These are phyloP conservation scores for Calonectria honghensis DNA, from an alignment of 2,329 filamentous ascomycete genomes.

Conservation along the genomic window DNA sequence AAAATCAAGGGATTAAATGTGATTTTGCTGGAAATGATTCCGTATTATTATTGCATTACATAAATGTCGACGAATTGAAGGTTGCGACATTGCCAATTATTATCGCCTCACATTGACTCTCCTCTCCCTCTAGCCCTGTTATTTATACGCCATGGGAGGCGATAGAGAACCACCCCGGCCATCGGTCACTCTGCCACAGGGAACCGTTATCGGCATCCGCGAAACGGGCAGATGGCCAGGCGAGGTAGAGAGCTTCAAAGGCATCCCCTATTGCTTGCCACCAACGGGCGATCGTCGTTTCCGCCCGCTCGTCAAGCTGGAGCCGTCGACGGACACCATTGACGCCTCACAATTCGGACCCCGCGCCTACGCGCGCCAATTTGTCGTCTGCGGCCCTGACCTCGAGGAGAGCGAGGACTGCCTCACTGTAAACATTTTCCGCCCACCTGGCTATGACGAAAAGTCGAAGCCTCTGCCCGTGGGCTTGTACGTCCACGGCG, in stretches of 20 bases:
- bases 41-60: background rate
- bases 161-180: background rate
- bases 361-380: constrained; percentile 50
- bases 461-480: constrained; percentile 62
- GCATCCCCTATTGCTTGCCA: constrained; percentile 69
- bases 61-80: background rate
- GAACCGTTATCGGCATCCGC: constrained; percentile 48
- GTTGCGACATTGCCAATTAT: background rate
- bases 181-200: constrained; percentile 46
- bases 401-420: constrained; percentile 70
- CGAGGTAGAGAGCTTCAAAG: constrained; percentile 65
- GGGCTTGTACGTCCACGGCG: constrained; percentile 75
- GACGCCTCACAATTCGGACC: constrained; percentile 63
- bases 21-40: background rate
- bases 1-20: background rate
- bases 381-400: constrained; percentile 48
- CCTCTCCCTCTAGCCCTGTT: background rate
- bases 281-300: constrained; percentile 69
- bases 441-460: constrained; percentile 54
- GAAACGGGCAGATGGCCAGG: constrained; percentile 47
- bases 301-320: constrained; percentile 58
- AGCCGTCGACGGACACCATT: constrained; percentile 54
- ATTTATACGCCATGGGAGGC: background rate
- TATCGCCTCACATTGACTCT: background rate
- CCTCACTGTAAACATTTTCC: constrained; percentile 72